Evolutionary conservation across 441 rosid genomes (phyloP).

Genomic region (Eutrema salsugineum): DNA sequence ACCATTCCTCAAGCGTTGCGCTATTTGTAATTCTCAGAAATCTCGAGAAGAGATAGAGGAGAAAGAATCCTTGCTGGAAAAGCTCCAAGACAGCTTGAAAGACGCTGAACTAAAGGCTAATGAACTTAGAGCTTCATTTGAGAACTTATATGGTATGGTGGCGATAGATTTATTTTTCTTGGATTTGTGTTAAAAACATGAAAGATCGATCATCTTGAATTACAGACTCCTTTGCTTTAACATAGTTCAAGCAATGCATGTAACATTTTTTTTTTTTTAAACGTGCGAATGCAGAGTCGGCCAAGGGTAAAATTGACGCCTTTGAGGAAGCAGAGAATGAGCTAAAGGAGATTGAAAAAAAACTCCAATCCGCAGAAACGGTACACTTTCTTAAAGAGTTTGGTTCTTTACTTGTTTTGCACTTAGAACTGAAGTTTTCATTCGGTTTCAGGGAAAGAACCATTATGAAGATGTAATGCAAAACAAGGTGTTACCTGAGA

Average conservation of each 20-base stretch:
- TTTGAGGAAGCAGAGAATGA: slow-evolving; percentile 68
- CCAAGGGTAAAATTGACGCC: slow-evolving; percentile 59
- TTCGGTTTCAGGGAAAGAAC: slow-evolving; percentile 51
- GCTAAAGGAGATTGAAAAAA: slow-evolving; percentile 61
- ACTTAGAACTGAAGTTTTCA: slow-evolving; percentile 13
- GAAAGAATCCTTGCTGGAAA: slow-evolving; percentile 42
- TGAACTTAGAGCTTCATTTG: slow-evolving; percentile 49
- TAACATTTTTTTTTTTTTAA: background rate
- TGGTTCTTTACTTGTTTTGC: slow-evolving; percentile 5
- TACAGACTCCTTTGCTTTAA: background rate
- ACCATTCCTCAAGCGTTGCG: background rate
- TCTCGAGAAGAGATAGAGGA: slow-evolving; percentile 45
- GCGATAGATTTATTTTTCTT: background rate
- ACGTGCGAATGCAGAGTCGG: slow-evolving; percentile 45
- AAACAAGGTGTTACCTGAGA: slow-evolving; percentile 56
- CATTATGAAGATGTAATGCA: slow-evolving; percentile 74
- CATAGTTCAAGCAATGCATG: background rate
- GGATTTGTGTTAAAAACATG: background rate
- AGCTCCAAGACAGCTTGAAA: slow-evolving; percentile 35
- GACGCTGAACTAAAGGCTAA: slow-evolving; percentile 56
- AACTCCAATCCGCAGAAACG: slow-evolving; percentile 46
- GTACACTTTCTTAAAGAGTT: slow-evolving; percentile 32
- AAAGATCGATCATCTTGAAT: background rate
- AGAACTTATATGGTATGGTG: slow-evolving; percentile 60
- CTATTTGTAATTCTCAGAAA: slow-evolving; percentile 32